Conservation (phyloP, 306 rosid genomes). For the Bauhinia variegata region DNA sequence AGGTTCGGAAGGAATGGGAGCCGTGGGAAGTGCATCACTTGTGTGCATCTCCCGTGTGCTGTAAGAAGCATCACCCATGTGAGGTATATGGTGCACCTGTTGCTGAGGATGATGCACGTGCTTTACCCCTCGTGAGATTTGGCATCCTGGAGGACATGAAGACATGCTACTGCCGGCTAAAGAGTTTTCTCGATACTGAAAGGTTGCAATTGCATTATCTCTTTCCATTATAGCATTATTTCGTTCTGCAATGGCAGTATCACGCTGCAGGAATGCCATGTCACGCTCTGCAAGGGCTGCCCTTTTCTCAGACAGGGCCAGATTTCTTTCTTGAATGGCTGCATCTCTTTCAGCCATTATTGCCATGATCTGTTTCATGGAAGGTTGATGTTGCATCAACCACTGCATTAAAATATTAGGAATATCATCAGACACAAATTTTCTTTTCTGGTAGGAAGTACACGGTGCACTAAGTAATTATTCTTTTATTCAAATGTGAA, state of each 20-base stretch:
- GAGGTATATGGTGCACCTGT: constrained; percentile 64
- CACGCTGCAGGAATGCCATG: constrained; percentile 86
- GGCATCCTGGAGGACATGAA: constrained; percentile 96
- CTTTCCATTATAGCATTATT: constrained; percentile 79
- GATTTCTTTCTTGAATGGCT: constrained; percentile 83
- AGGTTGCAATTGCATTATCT: constrained; percentile 86
- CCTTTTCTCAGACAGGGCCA: constrained; percentile 93
- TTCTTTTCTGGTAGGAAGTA: too few species aligned
- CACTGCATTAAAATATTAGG: constrained; percentile 68
- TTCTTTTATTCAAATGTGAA: constrained; percentile 6
- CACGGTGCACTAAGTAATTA: not conserved
- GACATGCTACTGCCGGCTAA: constrained; percentile 55
- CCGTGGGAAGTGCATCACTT: constrained; percentile 54
- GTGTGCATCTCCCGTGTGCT: constrained; percentile 66
- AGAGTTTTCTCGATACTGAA: constrained; percentile 80
- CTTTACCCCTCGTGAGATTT: constrained; percentile 94
- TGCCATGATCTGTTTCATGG: constrained; percentile 96
- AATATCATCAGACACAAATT: too few species aligned
- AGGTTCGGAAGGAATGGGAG: constrained; percentile 56
- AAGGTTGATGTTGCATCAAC: constrained; percentile 95
- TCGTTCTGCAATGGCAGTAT: constrained; percentile 86
- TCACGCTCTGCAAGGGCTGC: constrained; percentile 90
- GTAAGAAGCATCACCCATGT: constrained; percentile 70
- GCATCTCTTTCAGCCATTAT: constrained; percentile 95
- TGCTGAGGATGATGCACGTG: constrained; percentile 90